Base-by-base conservation (phyloP, 1,139 yeast species). In the Kluyveromyces sp. region DNA sequence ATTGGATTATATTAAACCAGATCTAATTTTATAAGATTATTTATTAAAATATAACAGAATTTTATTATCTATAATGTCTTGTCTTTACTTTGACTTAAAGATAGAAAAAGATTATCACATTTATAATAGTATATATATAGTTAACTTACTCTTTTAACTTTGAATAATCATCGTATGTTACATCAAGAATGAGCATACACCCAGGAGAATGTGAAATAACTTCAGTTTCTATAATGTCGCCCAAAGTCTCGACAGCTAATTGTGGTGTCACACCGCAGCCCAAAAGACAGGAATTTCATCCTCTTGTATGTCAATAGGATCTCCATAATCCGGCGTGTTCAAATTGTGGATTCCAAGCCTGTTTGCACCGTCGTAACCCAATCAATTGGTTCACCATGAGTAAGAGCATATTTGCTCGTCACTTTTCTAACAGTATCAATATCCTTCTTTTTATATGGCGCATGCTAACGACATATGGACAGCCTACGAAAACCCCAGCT, bases 221-320 rank as follows among this genome's bases (percentile, higher is more conserved):
- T 5, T 49, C 50, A 4, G 68, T 70, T 5, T 53, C 50, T 25
- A 64, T 59, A 34, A 52, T 43, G 25, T 50, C 48, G 15, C 63
- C 66, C 10, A 54, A 53, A 21, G 55, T 48, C 46, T 57, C 54
- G 8, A 65, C 64, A 4, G 69, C 70, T 3, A 56, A 45, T 48
- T 68, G 71, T 3, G 71, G 70, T 7, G 71, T 67, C 26, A 68
- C 70, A 4, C 71, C 71, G 48, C 72, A 68, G 1, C 64, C 71
- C 71, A 68, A 42, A 68, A 68, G 3, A 67, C 69, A 1, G 72
- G 72, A 5, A 68, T 48, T 45, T 68, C 71, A 41, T 57, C 69
- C 0, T 54, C 62, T 6, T 47, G 52, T 25, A 64, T 54, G 26
- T 45, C 52, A 4, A 57, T 55, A 3, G 54, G 39, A 26, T 64